Conservation (phyloP, 176 grass and related monocot species). For the Metroxylon sagu region DNA sequence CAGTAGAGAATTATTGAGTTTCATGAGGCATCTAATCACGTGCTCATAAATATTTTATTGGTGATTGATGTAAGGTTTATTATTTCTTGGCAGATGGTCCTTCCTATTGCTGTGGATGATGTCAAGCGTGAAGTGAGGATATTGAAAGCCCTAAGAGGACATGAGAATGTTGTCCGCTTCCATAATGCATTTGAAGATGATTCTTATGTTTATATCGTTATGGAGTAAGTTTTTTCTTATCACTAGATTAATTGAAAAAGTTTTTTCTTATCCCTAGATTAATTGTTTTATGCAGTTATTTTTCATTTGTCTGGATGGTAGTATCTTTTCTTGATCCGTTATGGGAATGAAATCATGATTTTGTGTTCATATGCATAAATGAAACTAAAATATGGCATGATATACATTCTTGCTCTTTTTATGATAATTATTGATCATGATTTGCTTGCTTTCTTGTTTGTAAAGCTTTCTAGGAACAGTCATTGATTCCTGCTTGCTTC, state of each 20-base stretch:
- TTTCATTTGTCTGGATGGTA: neutral
- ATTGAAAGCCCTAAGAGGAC: conserved; percentile 71
- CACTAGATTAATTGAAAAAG: conserved; percentile 20
- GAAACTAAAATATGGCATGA: no score
- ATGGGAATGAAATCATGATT: no score
- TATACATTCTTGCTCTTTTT: no score
- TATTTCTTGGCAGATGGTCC: conserved; percentile 63
- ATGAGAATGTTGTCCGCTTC: conserved; percentile 88
- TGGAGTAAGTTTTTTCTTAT: conserved; percentile 66
- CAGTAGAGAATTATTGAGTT: neutral
- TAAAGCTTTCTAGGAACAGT: no score
- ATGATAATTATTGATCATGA: no score
- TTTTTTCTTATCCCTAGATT: neutral
- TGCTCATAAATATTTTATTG: neutral
- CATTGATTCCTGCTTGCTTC: no score
- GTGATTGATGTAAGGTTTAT: neutral
- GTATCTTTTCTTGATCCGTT: no score
- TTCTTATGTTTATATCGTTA: conserved; percentile 81
- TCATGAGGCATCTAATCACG: neutral
- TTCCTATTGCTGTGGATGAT: conserved; percentile 87
- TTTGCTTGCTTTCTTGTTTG: no score
- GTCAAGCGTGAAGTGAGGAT: conserved; percentile 95
- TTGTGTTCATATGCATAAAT: no score
- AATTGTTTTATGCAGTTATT: neutral
- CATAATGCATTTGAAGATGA: conserved; percentile 90